Evolutionary conservation across 441 rosid genomes (phyloP), one percentile per base, ranked within the genome.

Genomic region (Adansonia gregorii): DNA sequence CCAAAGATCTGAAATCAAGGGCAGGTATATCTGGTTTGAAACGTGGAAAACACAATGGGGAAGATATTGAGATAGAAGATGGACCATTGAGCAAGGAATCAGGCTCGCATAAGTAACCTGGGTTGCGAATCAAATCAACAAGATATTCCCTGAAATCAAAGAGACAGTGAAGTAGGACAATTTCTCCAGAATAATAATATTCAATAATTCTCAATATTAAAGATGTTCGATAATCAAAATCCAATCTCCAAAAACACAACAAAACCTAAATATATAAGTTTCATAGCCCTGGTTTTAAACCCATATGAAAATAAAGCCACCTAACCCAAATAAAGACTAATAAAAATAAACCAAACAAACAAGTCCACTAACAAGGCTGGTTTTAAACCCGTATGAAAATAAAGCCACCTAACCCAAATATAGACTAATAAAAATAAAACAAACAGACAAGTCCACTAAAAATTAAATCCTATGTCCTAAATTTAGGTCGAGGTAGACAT

Each of bases 41-140:
- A 77, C 86, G 86, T 8, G 98, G 98, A 88, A 94, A 94, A 85
- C 97, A 92, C 88, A 97, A 87, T 67, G 99, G 98, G 69, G 98
- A 94, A 80, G 98, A 88, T 87, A 94, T 89, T 82, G 93, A 83
- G 76, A 97, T 94, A 83, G 99, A 89, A 78, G 95, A 89, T 73
- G 95, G 99, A 79, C 98, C 99, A 84, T 94, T 94, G 79, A 93
- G 88, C 90, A 91, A 86, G 87, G 98, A 97, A 87, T 92, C 91
- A 0, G 99, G 99, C 84, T 88, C 95, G 73, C 90, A 90, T 82
- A 97, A 79, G 83, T 87, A 84, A 79, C 99, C 98, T 60, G 99
- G 97, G 85, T 86, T 93, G 82, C 91, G 95, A 71, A 91, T 85
- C 85, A 97, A 93, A 85, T 97, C 99, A 85, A 97, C 90, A 80